Base-by-base conservation (phyloP, 208 protist genomes). In the Acanthamoeba castellanii region DNA sequence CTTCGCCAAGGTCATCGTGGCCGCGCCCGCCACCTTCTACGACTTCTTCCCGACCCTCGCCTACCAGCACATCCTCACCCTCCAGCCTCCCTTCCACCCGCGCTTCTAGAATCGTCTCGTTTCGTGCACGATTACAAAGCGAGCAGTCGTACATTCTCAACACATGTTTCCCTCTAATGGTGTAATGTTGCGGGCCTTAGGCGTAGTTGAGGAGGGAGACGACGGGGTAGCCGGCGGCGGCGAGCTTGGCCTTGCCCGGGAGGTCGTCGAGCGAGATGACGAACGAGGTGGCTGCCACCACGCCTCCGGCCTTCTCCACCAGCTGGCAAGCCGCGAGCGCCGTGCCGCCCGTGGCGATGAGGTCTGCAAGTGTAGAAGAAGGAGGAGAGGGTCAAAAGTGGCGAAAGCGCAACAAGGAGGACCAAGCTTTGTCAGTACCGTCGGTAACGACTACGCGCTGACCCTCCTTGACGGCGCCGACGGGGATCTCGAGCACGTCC, bases 191-290 rank as follows among this genome's bases (percentile, higher is more conserved):
- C 16, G 5, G 55, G 55, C 7, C n/a, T 42, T 30, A 74, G 8
- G 68, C 68, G 68, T 74, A 85, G 37, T 85, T 85, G 78, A 85
- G 37, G 78, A 85, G 78, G 50, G 78, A 85, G 78, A 55, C 3
- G 50, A 85, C 78, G 13, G 37, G 27, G 50, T 50, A 85, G 78
- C 78, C 78, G 14, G 50, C 45, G 5, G 37, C 32, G 45, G 37
- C 42, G 45, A 85, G 78, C n/a, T 55, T 45, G 27, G 9, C 14
- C 50, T 57, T 85, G 78, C 78, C 78, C 13, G 78, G 78, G n/a
- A 85, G 78, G 25, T 85, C 78, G 50, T 50, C 37, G 11, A 85
- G 78, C 50, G 37, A 50, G 27, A 85, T 57, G 20, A 57, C 50
- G 78, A 85, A 85, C 11, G 78, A 50, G 78, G 45, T 85, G 20